Percentiles rank a stretch among this genome's conserved stretches.
Evolutionary conservation across 2,329 filamentous ascomycete species (phyloP).

Genomic region (Talaromyces islandicus): DNA sequence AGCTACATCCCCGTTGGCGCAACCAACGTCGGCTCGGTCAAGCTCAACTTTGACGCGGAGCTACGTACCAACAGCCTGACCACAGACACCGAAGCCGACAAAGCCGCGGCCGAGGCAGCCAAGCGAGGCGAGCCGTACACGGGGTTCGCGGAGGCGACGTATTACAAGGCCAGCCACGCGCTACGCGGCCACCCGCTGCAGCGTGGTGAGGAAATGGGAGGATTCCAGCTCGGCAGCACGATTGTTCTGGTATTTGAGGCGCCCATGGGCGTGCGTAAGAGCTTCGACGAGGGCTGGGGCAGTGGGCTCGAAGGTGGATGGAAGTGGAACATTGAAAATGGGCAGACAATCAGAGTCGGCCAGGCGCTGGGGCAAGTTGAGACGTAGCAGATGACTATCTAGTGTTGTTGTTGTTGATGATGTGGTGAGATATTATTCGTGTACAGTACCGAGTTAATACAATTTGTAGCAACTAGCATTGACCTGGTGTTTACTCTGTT

Average conservation of each 20-base stretch:
- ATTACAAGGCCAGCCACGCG: constrained; percentile 68
- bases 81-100: constrained; percentile 87
- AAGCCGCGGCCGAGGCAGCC: constrained; percentile 73
- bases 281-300: constrained; percentile 56
- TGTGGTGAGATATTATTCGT: not conserved
- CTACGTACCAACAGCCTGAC: constrained; percentile 85
- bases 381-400: not conserved
- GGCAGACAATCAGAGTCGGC: constrained; percentile 82
- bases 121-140: constrained; percentile 72
- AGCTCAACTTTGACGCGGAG: constrained; percentile 93
- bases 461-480: not conserved
- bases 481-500: too few relatives aligned
- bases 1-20: constrained; percentile 91
- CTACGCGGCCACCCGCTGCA: constrained; percentile 77
- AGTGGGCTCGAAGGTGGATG: constrained; percentile 62
- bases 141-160: constrained; percentile 91
- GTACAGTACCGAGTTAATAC: not conserved
- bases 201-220: constrained; percentile 94
- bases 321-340: constrained; percentile 80
- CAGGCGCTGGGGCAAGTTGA: constrained; percentile 74
- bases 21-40: constrained; percentile 95
- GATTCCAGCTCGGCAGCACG: constrained; percentile 91
- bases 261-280: constrained; percentile 56
- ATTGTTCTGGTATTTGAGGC: constrained; percentile 96
- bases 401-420: not conserved